Percentiles rank a stretch among this genome's conserved stretches.
Evolutionary conservation across 495 filamentous ascomycete genomes (phyloP).

Genomic region (Cenococcum geophilum): DNA sequence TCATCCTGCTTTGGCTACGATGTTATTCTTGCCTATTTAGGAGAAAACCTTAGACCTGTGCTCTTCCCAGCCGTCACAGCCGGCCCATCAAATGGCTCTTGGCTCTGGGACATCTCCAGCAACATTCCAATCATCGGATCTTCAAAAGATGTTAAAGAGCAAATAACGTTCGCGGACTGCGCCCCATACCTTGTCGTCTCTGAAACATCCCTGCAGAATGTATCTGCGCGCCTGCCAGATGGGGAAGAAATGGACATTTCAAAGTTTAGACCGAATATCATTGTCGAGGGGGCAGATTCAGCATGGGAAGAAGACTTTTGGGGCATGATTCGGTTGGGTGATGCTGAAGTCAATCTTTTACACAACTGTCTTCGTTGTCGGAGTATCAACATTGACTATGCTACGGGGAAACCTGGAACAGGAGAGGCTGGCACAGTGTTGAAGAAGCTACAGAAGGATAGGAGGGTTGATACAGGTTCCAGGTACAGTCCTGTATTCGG

Average conservation of each 20-base stretch:
- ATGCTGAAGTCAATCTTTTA: conserved; percentile 52
- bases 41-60: conserved; percentile 54
- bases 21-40: conserved; percentile 64
- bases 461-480: conserved; percentile 66
- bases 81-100: conserved; percentile 41
- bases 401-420: conserved; percentile 58
- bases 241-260: conserved; percentile 60
- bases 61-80: conserved; percentile 47
- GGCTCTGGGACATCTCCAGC: conserved; percentile 45
- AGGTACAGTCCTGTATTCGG: conserved; percentile 81
- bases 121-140: conserved; percentile 36
- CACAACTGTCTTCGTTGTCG: conserved; percentile 77
- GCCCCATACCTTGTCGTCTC: conserved; percentile 72
- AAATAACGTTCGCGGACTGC: conserved; percentile 73
- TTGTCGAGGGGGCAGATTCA: conserved; percentile 54
- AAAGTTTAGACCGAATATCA: conserved; percentile 82
- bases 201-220: conserved; percentile 59
- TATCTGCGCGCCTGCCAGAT: conserved; percentile 53
- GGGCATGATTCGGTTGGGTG: conserved; percentile 50
- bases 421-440: conserved; percentile 62
- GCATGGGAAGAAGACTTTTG: conserved; percentile 86
- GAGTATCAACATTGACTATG: conserved; percentile 78
- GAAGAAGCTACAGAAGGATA: conserved; percentile 71
- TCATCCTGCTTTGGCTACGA: conserved; percentile 60
- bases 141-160: conserved; percentile 23